Evolutionary conservation across 2,329 filamentous ascomycete species (phyloP), one percentile per base, ranked within the genome.

Genomic region (Fusarium sp.): DNA sequence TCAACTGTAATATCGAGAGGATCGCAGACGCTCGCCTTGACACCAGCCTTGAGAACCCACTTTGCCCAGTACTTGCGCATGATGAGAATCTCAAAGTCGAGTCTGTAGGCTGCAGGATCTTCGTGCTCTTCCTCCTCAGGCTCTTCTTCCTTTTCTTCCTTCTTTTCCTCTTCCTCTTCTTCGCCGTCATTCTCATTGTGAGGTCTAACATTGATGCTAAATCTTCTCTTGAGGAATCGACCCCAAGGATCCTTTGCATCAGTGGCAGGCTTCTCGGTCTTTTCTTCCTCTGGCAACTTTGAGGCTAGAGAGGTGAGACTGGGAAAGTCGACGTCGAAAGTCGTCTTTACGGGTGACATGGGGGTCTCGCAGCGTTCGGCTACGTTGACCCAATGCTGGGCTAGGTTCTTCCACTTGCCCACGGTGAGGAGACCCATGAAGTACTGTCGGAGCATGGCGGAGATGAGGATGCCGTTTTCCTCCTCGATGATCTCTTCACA

Each of bases 391-490:
- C 92, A 96, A 76, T 93, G 89, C 1, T 85, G 82, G 13, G 90
- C 87, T 82, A 91, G 91, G 62, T 89, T 85, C 64, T 87, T 89
- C 93, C 93, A 97, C 73, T 88, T 88, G 16, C 93, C 92, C 25
- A 97, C 81, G 1, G 94, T 90, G 61, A 92, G 92, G 44, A 97
- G 84, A 6, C 90, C 91, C 86, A 97, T 91, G 79, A 97, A 97
- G 79, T 97, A 97, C 77, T 97, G 93, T 11, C 93, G 88, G 18
- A 97, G 84, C 77, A 97, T 90, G 75, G 91, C 92, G 53, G 91
- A 93, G 73, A 97, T 92, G 61, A 97, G 84, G 14, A 96, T 89
- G 4, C 93, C 94, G 71, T 92, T 94, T 77, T 97, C 93, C 75
- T 97, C 93, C 29, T 89, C 89, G 5, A 97, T 90, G 14, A 97